Percentiles rank a stretch among this genome's conserved stretches.
phyloP scores from a whole-genome alignment of 164 flowering plant genomes.

The Kalanchoe fedtschenkoi region DNA sequence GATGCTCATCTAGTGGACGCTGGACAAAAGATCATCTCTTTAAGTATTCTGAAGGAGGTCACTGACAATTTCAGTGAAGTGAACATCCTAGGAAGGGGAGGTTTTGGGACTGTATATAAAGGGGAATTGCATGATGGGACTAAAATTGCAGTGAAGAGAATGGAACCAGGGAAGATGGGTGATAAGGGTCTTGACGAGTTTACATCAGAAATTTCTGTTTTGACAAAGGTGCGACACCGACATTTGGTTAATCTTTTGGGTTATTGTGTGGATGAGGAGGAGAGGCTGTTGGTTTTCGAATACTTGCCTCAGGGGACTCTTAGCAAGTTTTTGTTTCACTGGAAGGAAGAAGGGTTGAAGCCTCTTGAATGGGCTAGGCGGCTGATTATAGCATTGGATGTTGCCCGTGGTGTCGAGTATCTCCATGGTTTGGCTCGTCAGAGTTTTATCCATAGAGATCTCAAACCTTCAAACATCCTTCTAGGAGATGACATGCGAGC shows the following conservation, averaged over 20 bases:
- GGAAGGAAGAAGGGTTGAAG: slow-evolving; percentile 59
- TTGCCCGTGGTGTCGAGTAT: slow-evolving; percentile 93
- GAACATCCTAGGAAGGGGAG: slow-evolving; percentile 76
- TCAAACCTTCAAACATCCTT: slow-evolving; percentile 89
- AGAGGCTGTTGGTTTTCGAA: slow-evolving; percentile 80
- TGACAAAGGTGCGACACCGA: slow-evolving; percentile 83
- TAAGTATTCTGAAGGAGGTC: slow-evolving; percentile 64
- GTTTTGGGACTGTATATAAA: slow-evolving; percentile 91
- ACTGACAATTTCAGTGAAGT: slow-evolving; percentile 75
- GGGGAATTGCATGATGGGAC: slow-evolving; percentile 94
- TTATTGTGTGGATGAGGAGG: slow-evolving; percentile 81
- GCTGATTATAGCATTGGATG: slow-evolving; percentile 73
- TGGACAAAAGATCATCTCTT: slow-evolving; percentile 73
- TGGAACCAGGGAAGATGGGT: slow-evolving; percentile 61
- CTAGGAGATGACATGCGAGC: slow-evolving; percentile 93
- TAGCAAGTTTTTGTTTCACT: slow-evolving; percentile 51
- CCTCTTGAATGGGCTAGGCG: slow-evolving; percentile 86
- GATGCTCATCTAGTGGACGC: slow-evolving; percentile 55
- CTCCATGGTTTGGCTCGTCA: slow-evolving; percentile 75
- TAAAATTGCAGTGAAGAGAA: slow-evolving; percentile 90
- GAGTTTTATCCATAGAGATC: slow-evolving; percentile 85
- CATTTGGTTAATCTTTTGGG: slow-evolving; percentile 80
- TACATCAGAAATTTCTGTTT: slow-evolving; percentile 79
- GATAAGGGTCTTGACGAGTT: slow-evolving; percentile 79
- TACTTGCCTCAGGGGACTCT: slow-evolving; percentile 95